These are phyloP conservation scores for Ajuga chamaepitys DNA, from an alignment of 257 asterid genomes.

Conservation along the genomic window DNA sequence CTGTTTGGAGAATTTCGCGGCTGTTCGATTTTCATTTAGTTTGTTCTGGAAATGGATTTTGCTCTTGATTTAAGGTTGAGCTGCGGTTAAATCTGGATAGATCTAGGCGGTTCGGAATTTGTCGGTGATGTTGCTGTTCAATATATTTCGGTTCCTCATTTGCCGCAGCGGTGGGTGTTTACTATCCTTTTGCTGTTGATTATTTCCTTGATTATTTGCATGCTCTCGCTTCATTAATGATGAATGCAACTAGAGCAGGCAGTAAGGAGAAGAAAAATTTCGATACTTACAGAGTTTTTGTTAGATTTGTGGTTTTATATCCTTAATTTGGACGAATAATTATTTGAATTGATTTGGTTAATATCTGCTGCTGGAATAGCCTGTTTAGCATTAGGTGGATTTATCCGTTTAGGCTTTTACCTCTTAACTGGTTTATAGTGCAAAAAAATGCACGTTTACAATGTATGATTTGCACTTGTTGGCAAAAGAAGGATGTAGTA, in stretches of 20 bases:
- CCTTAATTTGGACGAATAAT: neutral
- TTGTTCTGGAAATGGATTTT: constrained; percentile 18
- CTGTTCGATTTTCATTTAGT: constrained; percentile 17
- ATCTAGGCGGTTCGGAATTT: constrained; percentile 30
- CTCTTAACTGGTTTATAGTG: neutral
- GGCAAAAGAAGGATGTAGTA: neutral
- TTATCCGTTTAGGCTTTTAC: neutral
- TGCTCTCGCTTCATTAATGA: neutral
- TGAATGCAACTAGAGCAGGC: neutral
- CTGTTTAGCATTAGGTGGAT: neutral
- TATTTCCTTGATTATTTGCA: neutral
- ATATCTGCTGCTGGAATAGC: neutral
- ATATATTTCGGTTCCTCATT: constrained; percentile 18
- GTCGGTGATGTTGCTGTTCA: constrained; percentile 44
- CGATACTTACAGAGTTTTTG: neutral
- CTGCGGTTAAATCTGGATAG: constrained; percentile 24
- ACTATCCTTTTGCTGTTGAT: neutral
- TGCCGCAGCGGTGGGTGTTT: constrained; percentile 34
- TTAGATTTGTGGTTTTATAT: neutral
- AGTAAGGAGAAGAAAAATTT: neutral
- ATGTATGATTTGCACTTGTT: neutral
- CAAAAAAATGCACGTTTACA: neutral
- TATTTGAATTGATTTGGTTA: neutral
- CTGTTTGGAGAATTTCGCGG: constrained; percentile 15
- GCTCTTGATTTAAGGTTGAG: constrained; percentile 16